These are phyloP conservation scores for Clarireedia hainanense DNA, from an alignment of 2,329 filamentous ascomycete species.

Conservation along the genomic window DNA sequence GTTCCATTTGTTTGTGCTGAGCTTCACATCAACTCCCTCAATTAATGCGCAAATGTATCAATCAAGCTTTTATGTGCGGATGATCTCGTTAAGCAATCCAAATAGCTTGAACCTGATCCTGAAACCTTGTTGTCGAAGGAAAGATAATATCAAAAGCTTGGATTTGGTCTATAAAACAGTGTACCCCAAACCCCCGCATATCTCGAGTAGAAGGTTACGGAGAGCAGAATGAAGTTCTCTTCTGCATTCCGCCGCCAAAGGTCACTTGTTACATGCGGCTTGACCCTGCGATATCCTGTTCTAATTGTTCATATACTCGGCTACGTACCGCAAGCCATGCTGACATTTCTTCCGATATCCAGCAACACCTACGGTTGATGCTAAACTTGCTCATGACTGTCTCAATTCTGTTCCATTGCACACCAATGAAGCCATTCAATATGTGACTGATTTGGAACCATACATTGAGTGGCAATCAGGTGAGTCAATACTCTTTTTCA, in stretches of 20 bases:
- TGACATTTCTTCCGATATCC: neutral
- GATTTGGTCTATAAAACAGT: too few relatives aligned
- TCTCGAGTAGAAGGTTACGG: too few relatives aligned
- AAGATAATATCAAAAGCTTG: too few relatives aligned
- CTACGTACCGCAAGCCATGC: neutral
- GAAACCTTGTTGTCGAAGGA: too few relatives aligned
- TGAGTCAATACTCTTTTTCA: constrained; percentile 3
- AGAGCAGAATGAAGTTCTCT: too few relatives aligned
- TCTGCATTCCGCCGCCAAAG: neutral
- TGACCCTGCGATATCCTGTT: neutral
- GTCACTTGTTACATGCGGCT: neutral
- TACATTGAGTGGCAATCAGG: constrained; percentile 28
- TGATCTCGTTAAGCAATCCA: too few relatives aligned
- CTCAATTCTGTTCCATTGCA: constrained; percentile 26
- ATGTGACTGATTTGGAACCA: constrained; percentile 22
- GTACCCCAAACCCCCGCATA: too few relatives aligned
- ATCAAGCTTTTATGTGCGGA: too few relatives aligned
- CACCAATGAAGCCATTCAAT: constrained; percentile 19
- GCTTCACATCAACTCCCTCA: neutral
- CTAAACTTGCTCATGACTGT: constrained; percentile 25
- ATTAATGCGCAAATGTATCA: neutral
- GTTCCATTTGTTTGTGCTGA: neutral
- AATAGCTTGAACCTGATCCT: too few relatives aligned
- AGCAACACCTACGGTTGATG: constrained; percentile 25
- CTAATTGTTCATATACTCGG: neutral